A percentile compares a stretch with the other conserved stretches of the same genome.
Conservation (phyloP, 2,329 filamentous ascomycete genomes). For the Alternaria hordeiaustralica region DNA sequence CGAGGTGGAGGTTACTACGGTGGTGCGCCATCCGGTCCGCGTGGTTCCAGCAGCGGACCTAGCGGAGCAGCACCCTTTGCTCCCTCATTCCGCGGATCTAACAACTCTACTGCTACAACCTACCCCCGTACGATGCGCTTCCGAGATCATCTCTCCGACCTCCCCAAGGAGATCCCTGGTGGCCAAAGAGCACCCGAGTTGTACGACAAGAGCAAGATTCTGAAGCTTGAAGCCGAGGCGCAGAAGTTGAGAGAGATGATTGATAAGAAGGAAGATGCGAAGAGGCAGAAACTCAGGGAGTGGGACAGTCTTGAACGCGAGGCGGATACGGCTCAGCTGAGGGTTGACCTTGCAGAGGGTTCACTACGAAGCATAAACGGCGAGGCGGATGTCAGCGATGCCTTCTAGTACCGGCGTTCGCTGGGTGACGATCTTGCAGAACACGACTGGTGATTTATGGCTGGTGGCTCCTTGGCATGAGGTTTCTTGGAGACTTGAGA, state of each 20-base stretch:
- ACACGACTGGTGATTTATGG: not conserved
- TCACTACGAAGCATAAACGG: constrained; percentile 52
- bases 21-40: constrained; percentile 45
- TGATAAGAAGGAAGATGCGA: constrained; percentile 55
- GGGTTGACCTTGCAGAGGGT: constrained; percentile 56
- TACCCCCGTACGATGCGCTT: constrained; percentile 58
- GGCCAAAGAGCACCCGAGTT: constrained; percentile 53
- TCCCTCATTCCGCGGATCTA: constrained; percentile 51
- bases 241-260: constrained; percentile 54
- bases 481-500: constrained; percentile 1
- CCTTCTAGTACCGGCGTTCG: constrained; percentile 35
- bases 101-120: constrained; percentile 53
- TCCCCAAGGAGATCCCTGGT: constrained; percentile 54
- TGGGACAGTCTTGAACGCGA: constrained; percentile 56
- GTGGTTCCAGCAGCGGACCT: constrained; percentile 35
- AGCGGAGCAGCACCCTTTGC: constrained; percentile 38
- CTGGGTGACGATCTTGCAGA: not conserved
- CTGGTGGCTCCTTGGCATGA: not conserved
- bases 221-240: constrained; percentile 56
- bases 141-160: constrained; percentile 50
- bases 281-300: constrained; percentile 52
- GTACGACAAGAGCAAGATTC: constrained; percentile 52
- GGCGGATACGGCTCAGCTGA: constrained; percentile 52
- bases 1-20: constrained; percentile 40
- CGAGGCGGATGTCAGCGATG: constrained; percentile 48